Evolutionary conservation across 2,329 filamentous ascomycete genomes (phyloP).

Genomic region (Lasiodiplodia sp.): DNA sequence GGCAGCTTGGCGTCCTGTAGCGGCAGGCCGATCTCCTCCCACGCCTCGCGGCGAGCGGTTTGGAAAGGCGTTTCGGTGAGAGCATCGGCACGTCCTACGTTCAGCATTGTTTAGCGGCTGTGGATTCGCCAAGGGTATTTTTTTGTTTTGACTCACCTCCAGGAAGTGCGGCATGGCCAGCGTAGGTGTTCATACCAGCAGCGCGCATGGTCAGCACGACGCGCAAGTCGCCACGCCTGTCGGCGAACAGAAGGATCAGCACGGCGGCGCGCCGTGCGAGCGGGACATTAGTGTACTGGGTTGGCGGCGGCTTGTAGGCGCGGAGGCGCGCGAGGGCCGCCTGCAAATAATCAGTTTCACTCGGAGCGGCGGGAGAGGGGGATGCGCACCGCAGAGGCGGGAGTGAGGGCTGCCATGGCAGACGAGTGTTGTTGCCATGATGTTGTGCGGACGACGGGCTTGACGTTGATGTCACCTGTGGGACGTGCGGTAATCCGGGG

Average conservation of each 20-base stretch:
- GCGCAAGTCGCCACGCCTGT: constrained; percentile 77
- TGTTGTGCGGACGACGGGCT: not conserved
- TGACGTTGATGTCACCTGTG: constrained; percentile 22
- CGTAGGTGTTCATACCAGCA: constrained; percentile 66
- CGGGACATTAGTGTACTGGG: constrained; percentile 64
- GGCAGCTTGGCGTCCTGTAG: constrained; percentile 70
- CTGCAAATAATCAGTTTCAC: not conserved
- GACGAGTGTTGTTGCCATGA: constrained; percentile 15
- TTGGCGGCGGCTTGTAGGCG: constrained; percentile 63
- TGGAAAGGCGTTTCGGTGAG: constrained; percentile 69
- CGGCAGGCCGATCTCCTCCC: constrained; percentile 91
- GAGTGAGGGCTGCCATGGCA: constrained; percentile 26
- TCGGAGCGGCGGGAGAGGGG: not conserved
- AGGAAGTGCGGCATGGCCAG: constrained; percentile 87
- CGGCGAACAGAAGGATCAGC: constrained; percentile 85
- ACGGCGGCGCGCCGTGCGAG: constrained; percentile 80
- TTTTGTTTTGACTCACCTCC: constrained; percentile 63
- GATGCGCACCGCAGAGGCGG: constrained; percentile 27
- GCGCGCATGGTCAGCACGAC: constrained; percentile 70
- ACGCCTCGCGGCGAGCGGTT: constrained; percentile 87
- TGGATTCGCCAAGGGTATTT: not conserved
- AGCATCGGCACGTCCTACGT: constrained; percentile 53
- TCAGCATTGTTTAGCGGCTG: constrained; percentile 53
- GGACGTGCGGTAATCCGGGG: not conserved
- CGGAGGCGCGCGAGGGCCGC: constrained; percentile 63